Evolutionary conservation across 2,329 filamentous ascomycete genomes (phyloP).

Genomic region (Phyllosticta citribraziliensis): DNA sequence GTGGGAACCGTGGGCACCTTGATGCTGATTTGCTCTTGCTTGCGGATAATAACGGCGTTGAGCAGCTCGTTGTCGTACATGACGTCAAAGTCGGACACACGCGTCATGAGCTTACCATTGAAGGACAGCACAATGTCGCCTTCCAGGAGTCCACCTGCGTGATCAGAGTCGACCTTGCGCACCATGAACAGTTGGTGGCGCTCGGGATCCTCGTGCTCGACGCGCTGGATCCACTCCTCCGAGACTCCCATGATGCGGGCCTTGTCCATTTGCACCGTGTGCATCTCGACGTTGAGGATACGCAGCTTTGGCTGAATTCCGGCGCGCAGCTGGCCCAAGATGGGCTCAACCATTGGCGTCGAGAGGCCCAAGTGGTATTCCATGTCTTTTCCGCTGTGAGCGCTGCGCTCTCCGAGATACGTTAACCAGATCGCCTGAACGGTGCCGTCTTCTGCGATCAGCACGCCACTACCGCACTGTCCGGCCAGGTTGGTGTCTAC

Average conservation of each 20-base stretch:
- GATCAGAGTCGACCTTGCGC: constrained; percentile 68
- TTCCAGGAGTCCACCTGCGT: constrained; percentile 61
- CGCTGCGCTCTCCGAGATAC: constrained; percentile 82
- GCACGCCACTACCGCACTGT: constrained; percentile 86
- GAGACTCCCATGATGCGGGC: constrained; percentile 94
- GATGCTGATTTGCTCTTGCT: constrained; percentile 68
- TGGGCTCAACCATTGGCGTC: constrained; percentile 77
- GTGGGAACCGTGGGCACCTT: constrained; percentile 78
- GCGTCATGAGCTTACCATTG: constrained; percentile 86
- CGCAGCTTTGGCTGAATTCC: constrained; percentile 72
- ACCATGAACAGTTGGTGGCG: constrained; percentile 98
- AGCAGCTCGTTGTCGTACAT: constrained; percentile 87
- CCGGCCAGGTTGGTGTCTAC: constrained; percentile 79
- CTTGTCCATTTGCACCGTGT: constrained; percentile 93
- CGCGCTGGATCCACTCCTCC: constrained; percentile 89
- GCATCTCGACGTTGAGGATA: constrained; percentile 89
- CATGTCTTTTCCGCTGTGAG: constrained; percentile 73
- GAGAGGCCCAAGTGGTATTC: constrained; percentile 93
- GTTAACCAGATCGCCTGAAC: constrained; percentile 95
- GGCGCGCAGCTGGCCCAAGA: constrained; percentile 76
- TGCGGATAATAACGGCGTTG: constrained; percentile 76
- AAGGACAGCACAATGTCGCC: constrained; percentile 87
- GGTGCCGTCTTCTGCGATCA: constrained; percentile 79
- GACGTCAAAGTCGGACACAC: constrained; percentile 83
- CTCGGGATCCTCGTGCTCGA: constrained; percentile 77